These are phyloP conservation scores for Saksenaea oblongispora DNA, from an alignment of 371 early-diverging fungal genomes.

Conservation along the genomic window DNA sequence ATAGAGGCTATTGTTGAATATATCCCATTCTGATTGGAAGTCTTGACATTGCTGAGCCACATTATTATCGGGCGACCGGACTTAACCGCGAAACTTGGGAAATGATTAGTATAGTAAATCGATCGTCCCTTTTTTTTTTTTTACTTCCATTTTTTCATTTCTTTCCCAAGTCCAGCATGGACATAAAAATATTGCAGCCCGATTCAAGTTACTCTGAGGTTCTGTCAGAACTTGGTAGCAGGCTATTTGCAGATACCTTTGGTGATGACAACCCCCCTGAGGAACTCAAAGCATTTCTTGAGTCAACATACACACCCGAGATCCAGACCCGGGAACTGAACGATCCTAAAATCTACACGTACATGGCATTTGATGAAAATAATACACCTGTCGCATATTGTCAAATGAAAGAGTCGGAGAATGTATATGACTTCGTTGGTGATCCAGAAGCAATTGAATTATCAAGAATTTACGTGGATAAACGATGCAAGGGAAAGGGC, in stretches of 20 bases:
- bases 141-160: no score
- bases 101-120: no score
- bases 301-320: constrained; percentile 16
- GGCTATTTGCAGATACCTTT: constrained; percentile 24
- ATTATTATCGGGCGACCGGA: no score
- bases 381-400: constrained; percentile 22
- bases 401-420: constrained; percentile 19
- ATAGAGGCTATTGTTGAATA: no score
- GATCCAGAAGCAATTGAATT: constrained; percentile 29
- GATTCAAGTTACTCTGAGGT: constrained; percentile 11
- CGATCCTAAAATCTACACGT: constrained; percentile 18
- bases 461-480: constrained; percentile 31
- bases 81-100: no score
- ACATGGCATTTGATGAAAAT: constrained; percentile 19
- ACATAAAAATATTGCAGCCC: constrained; percentile 10
- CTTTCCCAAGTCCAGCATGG: no score
- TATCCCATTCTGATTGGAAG: no score
- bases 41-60: no score
- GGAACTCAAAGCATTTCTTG: constrained; percentile 19
- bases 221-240: constrained; percentile 17
- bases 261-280: constrained; percentile 10
- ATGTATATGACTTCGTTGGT: constrained; percentile 25
- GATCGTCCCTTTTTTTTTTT: neutral
- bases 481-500: constrained; percentile 22
- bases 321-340: constrained; percentile 21